Conservation (phyloP, 1,284 basidiomycete genomes). For the Rhodotorula sp. region DNA sequence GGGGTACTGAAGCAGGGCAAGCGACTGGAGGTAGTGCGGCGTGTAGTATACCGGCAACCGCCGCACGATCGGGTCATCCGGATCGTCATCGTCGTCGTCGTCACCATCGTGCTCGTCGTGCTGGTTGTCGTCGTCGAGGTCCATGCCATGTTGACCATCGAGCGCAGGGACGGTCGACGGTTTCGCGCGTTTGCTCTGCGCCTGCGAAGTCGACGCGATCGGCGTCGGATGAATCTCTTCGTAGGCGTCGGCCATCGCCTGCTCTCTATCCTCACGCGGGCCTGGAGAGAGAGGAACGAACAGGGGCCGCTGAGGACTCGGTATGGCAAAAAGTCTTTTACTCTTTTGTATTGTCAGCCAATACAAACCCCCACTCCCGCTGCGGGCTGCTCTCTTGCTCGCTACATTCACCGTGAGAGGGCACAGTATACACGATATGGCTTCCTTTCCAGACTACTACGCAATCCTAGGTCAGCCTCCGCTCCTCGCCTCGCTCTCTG, state of each 20-base stretch:
- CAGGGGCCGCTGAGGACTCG: too few species aligned
- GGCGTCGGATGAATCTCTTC: constrained; percentile 4
- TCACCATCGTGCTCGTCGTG: background rate
- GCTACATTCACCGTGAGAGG: background rate
- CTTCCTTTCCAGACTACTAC: constrained; percentile 41
- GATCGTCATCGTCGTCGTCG: constrained; percentile 5
- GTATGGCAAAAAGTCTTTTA: background rate
- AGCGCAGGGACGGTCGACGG: constrained; percentile 1
- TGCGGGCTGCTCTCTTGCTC: background rate
- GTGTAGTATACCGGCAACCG: constrained; percentile 43
- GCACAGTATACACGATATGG: background rate
- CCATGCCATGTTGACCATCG: too few species aligned
- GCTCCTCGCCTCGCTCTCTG: background rate
- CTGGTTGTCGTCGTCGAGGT: background rate
- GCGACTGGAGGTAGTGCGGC: constrained; percentile 36
- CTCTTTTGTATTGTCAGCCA: background rate
- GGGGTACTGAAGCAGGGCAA: constrained; percentile 46
- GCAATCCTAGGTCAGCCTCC: constrained; percentile 26
- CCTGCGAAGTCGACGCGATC: background rate
- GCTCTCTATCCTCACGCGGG: background rate
- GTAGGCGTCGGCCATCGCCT: constrained; percentile 11
- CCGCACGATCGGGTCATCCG: constrained; percentile 40
- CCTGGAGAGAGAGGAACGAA: background rate
- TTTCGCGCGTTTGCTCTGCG: background rate
- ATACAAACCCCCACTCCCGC: background rate